These are phyloP conservation scores for Ascochyta rabiei DNA, from an alignment of 2,329 filamentous ascomycete genomes.

Conservation along the genomic window DNA sequence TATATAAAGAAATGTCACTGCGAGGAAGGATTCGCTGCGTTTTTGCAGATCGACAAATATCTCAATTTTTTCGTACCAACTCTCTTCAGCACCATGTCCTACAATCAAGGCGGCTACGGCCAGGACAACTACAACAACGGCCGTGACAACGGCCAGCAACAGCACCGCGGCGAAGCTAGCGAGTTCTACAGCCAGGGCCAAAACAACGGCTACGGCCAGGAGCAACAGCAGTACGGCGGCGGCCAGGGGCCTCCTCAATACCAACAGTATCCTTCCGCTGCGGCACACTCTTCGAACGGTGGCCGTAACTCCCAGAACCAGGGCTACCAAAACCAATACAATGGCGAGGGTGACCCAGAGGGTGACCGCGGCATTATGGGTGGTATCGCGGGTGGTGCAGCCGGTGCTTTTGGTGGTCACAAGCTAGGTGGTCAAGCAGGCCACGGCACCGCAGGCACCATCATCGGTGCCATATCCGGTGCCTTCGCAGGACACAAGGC, in stretches of 20 bases:
- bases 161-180: conserved; percentile 17
- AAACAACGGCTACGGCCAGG: conserved; percentile 12
- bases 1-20: conserved; percentile 7
- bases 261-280: conserved; percentile 30
- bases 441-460: conserved; percentile 29
- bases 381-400: conserved; percentile 33
- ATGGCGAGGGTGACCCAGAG: conserved; percentile 28
- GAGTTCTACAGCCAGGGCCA: conserved; percentile 22
- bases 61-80: not conserved
- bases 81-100: conserved; percentile 7
- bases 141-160: conserved; percentile 18
- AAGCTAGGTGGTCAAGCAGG: conserved; percentile 34
- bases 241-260: conserved; percentile 30
- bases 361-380: conserved; percentile 37
- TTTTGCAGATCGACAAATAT: not conserved
- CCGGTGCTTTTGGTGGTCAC: conserved; percentile 35
- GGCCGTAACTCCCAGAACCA: conserved; percentile 33
- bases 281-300: conserved; percentile 28
- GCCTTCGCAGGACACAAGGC: conserved; percentile 34
- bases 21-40: not conserved
- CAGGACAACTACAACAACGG: conserved; percentile 15
- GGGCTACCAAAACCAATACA: conserved; percentile 31
- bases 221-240: conserved; percentile 22
- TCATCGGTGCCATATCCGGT: conserved; percentile 33
- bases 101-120: conserved; percentile 11